phyloP scores from a whole-genome alignment of 805 yeast species.

The Priceomyces carsonii region DNA sequence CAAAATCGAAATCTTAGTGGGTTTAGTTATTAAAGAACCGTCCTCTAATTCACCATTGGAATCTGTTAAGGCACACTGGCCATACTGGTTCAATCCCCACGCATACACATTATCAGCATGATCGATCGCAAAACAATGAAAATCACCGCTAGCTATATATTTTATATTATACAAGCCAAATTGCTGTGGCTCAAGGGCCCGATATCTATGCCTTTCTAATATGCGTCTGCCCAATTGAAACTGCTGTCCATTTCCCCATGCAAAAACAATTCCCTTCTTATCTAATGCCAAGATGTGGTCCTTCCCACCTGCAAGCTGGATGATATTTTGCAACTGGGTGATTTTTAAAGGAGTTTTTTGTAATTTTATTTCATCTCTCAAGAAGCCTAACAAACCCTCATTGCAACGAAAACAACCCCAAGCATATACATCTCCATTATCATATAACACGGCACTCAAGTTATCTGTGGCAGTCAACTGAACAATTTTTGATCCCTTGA shows the following conservation, averaged over 20 bases:
- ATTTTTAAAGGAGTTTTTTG: slow-evolving; percentile 73
- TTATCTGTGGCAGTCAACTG: slow-evolving; percentile 93
- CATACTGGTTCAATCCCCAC: slow-evolving; percentile 97
- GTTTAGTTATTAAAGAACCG: slow-evolving; percentile 77
- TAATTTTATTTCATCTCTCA: slow-evolving; percentile 52
- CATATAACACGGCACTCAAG: slow-evolving; percentile 75
- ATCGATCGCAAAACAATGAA: slow-evolving; percentile 91
- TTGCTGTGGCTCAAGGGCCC: slow-evolving; percentile 76
- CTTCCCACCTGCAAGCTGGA: slow-evolving; percentile 87
- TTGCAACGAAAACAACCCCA: slow-evolving; percentile 98
- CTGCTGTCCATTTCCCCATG: slow-evolving; percentile 98
- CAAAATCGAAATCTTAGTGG: slow-evolving; percentile 71
- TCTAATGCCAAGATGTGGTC: slow-evolving; percentile 89
- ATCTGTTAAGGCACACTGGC: slow-evolving; percentile 79
- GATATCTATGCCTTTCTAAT: slow-evolving; percentile 71
- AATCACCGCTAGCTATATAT: slow-evolving; percentile 89
- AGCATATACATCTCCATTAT: slow-evolving; percentile 86
- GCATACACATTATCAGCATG: slow-evolving; percentile 67
- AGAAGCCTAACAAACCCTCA: slow-evolving; percentile 88
- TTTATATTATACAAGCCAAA: slow-evolving; percentile 80
- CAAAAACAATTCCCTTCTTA: slow-evolving; percentile 79
- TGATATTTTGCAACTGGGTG: slow-evolving; percentile 61
- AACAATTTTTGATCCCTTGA: slow-evolving; percentile 50
- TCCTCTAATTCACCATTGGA: slow-evolving; percentile 74
- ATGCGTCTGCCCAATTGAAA: slow-evolving; percentile 88